These are phyloP conservation scores for Choiromyces venosus DNA, from an alignment of 495 filamentous ascomycete species.

Conservation along the genomic window DNA sequence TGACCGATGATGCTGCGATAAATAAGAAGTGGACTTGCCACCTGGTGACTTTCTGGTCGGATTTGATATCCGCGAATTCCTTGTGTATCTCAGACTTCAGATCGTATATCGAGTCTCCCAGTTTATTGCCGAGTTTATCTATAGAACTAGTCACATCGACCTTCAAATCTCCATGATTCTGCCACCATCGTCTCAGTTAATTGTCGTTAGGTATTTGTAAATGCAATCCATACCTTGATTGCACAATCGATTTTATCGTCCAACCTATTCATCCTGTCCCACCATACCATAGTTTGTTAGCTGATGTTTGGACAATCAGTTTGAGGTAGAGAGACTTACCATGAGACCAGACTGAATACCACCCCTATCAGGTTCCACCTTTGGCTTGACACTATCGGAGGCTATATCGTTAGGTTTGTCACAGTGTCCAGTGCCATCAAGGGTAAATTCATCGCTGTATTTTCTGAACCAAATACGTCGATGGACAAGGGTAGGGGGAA, in stretches of 20 bases:
- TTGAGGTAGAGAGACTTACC: neutral
- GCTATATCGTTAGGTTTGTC: neutral
- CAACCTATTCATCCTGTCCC: neutral
- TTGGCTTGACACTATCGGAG: neutral
- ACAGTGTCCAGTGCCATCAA: neutral
- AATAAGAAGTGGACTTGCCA: neutral
- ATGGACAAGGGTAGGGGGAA: neutral
- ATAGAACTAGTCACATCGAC: neutral
- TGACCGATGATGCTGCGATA: neutral
- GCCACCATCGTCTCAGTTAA: neutral
- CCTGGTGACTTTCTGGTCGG: neutral
- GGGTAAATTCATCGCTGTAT: neutral
- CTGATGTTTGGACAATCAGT: neutral
- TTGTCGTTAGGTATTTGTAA: neutral
- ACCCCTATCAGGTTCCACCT: neutral
- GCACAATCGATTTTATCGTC: neutral
- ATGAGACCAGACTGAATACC: neutral
- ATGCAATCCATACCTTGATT: neutral
- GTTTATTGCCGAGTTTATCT: neutral
- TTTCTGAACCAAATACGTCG: neutral
- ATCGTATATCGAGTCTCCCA: neutral
- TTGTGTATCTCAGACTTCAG: neutral
- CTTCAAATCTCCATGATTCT: neutral
- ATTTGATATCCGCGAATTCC: neutral
- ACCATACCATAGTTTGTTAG: neutral